Percentiles rank a stretch among this genome's conserved stretches.
Evolutionary conservation across 1,139 yeast genomes (phyloP).

Genomic region (Chernovozyma aurita): DNA sequence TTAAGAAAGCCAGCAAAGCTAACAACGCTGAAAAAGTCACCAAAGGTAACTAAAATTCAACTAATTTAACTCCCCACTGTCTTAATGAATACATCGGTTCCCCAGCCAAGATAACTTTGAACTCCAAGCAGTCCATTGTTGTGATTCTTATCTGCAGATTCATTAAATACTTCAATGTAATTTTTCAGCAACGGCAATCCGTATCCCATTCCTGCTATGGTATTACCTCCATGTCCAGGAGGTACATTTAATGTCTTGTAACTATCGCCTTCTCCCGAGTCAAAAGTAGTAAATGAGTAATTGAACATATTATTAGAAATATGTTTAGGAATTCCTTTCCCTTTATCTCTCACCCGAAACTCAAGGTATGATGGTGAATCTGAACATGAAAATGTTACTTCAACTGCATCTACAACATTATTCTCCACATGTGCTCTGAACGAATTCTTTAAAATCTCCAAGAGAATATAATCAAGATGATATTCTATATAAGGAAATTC

Average conservation of each 20-base stretch:
- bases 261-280: constrained; percentile 53
- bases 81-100: constrained; percentile 49
- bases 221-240: constrained; percentile 63
- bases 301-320: constrained; percentile 68
- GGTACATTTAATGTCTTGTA: constrained; percentile 60
- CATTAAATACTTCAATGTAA: constrained; percentile 44
- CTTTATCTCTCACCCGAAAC: constrained; percentile 76
- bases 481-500: constrained; percentile 77
- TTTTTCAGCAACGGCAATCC: constrained; percentile 81
- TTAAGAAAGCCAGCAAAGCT: too few relatives aligned
- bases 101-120: constrained; percentile 83
- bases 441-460: constrained; percentile 84
- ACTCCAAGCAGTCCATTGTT: constrained; percentile 66
- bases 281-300: constrained; percentile 80
- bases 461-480: constrained; percentile 80
- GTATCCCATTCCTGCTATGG: constrained; percentile 94
- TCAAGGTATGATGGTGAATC: constrained; percentile 42
- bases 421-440: constrained; percentile 83
- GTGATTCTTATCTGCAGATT: constrained; percentile 19
- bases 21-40: too few relatives aligned
- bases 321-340: constrained; percentile 78
- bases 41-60: too few relatives aligned
- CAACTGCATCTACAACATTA: constrained; percentile 53
- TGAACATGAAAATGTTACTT: constrained; percentile 56
- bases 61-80: too few relatives aligned